These are phyloP conservation scores for Dalechampia spathulata DNA, from an alignment of 441 rosid genomes.

Conservation along the genomic window DNA sequence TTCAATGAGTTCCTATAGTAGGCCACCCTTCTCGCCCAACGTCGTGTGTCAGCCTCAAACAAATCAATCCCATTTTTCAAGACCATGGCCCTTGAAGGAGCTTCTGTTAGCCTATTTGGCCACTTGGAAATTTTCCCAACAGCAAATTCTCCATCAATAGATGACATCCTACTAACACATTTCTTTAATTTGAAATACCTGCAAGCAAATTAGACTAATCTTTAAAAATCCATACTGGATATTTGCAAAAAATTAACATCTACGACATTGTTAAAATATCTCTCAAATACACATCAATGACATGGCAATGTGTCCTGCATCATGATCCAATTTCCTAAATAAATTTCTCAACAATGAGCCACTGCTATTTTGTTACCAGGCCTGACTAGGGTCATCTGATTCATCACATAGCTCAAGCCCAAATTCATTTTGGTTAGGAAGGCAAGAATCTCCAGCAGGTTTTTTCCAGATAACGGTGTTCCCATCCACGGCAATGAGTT, in stretches of 20 bases:
- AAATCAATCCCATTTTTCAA: constrained; percentile 76
- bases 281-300: too few relatives aligned
- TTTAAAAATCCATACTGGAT: neutral
- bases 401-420: constrained; percentile 78
- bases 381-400: constrained; percentile 66
- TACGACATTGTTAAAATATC: too few relatives aligned
- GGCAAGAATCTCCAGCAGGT: constrained; percentile 75
- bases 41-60: constrained; percentile 82
- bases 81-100: constrained; percentile 59
- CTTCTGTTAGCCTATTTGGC: constrained; percentile 70
- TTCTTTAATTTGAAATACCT: constrained; percentile 79
- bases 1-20: constrained; percentile 66
- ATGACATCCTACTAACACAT: constrained; percentile 59
- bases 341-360: constrained; percentile 1
- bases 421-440: constrained; percentile 73
- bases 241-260: constrained; percentile 2
- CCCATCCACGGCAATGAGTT: constrained; percentile 86
- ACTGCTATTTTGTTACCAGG: constrained; percentile 46
- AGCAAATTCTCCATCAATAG: constrained; percentile 57
- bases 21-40: constrained; percentile 85
- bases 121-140: constrained; percentile 64
- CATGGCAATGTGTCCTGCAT: neutral
- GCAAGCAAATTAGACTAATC: constrained; percentile 15
- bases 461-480: constrained; percentile 99
- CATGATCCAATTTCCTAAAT: constrained; percentile 4